Percentiles rank a stretch among this genome's conserved stretches.
These are phyloP conservation scores for Penicillium brasilianum DNA, from an alignment of 2,329 filamentous ascomycete genomes.

Conservation along the genomic window DNA sequence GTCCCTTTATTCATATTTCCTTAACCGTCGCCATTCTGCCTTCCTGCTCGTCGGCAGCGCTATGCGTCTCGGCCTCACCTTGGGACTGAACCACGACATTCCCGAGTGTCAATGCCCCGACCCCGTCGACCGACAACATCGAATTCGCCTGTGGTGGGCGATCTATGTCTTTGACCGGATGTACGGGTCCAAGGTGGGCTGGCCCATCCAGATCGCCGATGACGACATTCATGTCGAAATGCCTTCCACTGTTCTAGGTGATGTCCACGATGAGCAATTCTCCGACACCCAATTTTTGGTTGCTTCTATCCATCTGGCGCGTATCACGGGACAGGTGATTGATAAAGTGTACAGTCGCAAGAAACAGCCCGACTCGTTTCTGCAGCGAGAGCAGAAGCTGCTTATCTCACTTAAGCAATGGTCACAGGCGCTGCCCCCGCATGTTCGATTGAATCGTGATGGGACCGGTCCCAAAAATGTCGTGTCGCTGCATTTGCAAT, in stretches of 20 bases:
- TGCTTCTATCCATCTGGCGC: conserved; percentile 37
- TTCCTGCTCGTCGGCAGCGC: conserved; percentile 40
- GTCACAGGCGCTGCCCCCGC: conserved; percentile 36
- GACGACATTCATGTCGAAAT: conserved; percentile 48
- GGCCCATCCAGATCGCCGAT: conserved; percentile 54
- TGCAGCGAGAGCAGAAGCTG: conserved; percentile 41
- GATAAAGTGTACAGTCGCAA: conserved; percentile 36
- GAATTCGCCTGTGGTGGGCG: conserved; percentile 40
- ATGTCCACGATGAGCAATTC: conserved; percentile 36
- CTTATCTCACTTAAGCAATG: conserved; percentile 41
- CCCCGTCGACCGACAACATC: conserved; percentile 40
- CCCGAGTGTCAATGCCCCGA: conserved; percentile 33
- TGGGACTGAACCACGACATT: conserved; percentile 48
- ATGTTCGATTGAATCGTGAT: conserved; percentile 32
- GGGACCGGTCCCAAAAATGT: conserved; percentile 29
- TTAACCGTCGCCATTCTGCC: conserved; percentile 36
- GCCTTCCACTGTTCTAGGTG: conserved; percentile 32
- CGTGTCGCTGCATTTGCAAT: conserved; percentile 39
- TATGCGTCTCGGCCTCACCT: conserved; percentile 45
- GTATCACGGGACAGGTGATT: conserved; percentile 34
- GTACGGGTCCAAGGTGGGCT: conserved; percentile 52
- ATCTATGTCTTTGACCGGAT: conserved; percentile 46
- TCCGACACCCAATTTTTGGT: conserved; percentile 36
- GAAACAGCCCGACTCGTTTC: conserved; percentile 34
- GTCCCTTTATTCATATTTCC: conserved; percentile 36